Evolutionary conservation across 2,329 filamentous ascomycete species (phyloP), one percentile per base, ranked within the genome.

Genomic region (Monosporascus sp.): DNA sequence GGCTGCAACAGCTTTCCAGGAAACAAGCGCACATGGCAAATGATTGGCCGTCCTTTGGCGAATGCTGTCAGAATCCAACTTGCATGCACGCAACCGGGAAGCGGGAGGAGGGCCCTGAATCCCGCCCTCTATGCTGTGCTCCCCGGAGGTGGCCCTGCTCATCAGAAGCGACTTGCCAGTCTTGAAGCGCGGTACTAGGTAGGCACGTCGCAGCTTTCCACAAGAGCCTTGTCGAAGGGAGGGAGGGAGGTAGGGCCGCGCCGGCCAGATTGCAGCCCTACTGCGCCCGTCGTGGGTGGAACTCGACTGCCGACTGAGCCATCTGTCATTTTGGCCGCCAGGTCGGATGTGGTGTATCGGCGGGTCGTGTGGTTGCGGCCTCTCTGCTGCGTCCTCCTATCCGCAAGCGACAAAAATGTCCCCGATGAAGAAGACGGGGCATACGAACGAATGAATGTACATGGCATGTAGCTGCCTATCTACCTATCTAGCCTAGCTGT

Each of bases 1-100:
- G 62, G 62, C 63, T 65, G 51, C 52, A 48, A 57, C 52, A 47
- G 54, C 46, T 54, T 31, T 52, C 59, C 56, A 59, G 57, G 59
- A 54, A 45, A 52, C 54, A 51, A 56, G 50, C 48, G 56, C 57
- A 58, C 50, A 56, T 27, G n/a, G 6, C 22, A 17, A 46, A 14
- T 46, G 24, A 46, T 46, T 46, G 42, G 42, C 20, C 20, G 20
- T 27, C 22, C n/a, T 46, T 46, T 46, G 42, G 42, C 42, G 42
- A 46, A 27, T 27, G 14, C 42, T 46, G 42, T 46, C 42, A 46
- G 42, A 46, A 17, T 46, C n/a, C 42, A 22, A 25, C 42, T 27
- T 14, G 5, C 42, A 25, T 46, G 42, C 42, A 46, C n/a, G 42
- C 22, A 27, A 27, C 42, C 42, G 42, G 22, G 6, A 41, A 27